Evolutionary conservation across 306 rosid genomes (phyloP), one percentile per base, ranked within the genome.

Genomic region (Dalbergia cultrata): DNA sequence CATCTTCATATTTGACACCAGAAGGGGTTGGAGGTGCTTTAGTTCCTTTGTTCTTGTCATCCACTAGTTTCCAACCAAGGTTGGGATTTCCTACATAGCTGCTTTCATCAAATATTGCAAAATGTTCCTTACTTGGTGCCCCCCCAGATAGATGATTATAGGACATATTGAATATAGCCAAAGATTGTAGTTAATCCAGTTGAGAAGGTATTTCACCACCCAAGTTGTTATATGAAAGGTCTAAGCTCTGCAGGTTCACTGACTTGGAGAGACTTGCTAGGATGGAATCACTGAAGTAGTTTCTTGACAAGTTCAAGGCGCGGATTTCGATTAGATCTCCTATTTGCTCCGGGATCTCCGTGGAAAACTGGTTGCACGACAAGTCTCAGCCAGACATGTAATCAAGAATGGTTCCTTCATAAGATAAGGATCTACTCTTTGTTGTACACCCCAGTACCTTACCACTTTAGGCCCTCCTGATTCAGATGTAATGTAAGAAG

Each of bases 251-350:
- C 0, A 80, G 13, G 0, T 41, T 0, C 7, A 5, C 44, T 0
- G 71, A 3, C 5, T 70, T 71, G 8, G 66, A 62, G 6, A 80
- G 31, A 39, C 54, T 80, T 16, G 5, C 39, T 13, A 78, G 70
- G 54, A 71, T 62, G 13, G 31, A 45, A 6, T 78, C 73, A 0
- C 0, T 21, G 4, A 80, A 52, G 4, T 52, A 9, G 67, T 80
- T 80, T 18, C 67, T 14, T 4, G 83, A 80, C 31, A 80, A 52
- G 44, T 80, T 80, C 60, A 72, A 8, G 1, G 79, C 73, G n/a
- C 1, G 67, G 16, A 80, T 72, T 10, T 14, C 49, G 9, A 10
- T 17, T 16, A 64, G 33, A 9, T 72, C 33, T 50, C 84, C 1
- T 1, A 21, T 21, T 21, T 21, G 0, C 7, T 5, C 18, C 0